Base-by-base conservation (phyloP, 148 eudicot genomes). In the Salicornia ramosissima region DNA sequence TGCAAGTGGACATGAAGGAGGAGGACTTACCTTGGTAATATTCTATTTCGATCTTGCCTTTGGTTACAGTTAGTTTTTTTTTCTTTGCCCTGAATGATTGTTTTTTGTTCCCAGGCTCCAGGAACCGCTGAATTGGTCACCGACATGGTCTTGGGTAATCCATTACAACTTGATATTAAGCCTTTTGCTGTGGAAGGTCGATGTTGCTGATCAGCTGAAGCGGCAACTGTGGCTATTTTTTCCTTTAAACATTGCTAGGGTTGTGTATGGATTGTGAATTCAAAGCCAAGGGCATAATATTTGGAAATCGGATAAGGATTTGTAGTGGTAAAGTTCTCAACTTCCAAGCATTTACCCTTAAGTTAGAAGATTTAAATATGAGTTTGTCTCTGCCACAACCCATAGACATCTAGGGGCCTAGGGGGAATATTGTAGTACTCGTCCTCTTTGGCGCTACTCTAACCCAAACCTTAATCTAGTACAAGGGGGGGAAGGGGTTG, bases 1-100 rank as follows among this genome's bases (percentile, higher is more conserved):
- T 67, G 95, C 98, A 64, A 83, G 96, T 53, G 98, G 98, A 25
- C 97, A 94, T 77, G 98, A 90, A 88, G 98, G 98, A 72, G 90
- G 84, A 82, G 98, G 98, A 47, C 88, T 94, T 68, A 30, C 85
- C 70, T 73, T 88, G 96, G 98, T 94, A 94, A 56, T 11, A 22
- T 51, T 67, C 52, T 43, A 22, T 60, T 61, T 65, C 21, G 11
- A 31, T 67, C 40, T 25, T 16, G 33, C 49, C 33, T 61, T 47
- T 66, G 28, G 12, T 22, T 34, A 22, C 31, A 24, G 7, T 62
- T 10, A 43, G 45, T 33, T 7, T 2, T 31, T 8, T 34, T 12
- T 50, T 31, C 0, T 55, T 31, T 42, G n/a, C 31, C 33, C 54
- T 66, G 68, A 55, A 43, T 52, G 22, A 26, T 39, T 45, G 2